phyloP scores from a whole-genome alignment of 2,329 filamentous ascomycete genomes.

The Trichoderma cornu-damae region DNA sequence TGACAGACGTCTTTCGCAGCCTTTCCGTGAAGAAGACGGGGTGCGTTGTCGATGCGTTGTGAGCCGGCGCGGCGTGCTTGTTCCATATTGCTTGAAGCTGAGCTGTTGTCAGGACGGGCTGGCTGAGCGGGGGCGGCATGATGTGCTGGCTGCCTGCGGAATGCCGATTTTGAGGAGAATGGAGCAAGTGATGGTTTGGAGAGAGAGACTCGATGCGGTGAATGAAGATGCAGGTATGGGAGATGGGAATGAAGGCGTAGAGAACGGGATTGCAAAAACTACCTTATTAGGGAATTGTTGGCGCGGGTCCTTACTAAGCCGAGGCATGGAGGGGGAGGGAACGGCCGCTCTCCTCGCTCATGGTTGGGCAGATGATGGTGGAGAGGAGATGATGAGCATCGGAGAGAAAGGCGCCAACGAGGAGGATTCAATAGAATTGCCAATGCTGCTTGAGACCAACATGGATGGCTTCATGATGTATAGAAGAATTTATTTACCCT shows the following conservation, averaged over 20 bases:
- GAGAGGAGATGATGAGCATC: neutral
- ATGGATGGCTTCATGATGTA: neutral
- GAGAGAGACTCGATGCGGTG: neutral
- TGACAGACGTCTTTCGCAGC: slow-evolving; percentile 51
- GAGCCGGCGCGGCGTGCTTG: slow-evolving; percentile 28
- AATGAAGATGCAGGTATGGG: neutral
- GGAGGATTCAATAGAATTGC: neutral
- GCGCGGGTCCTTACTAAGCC: slow-evolving; percentile 18
- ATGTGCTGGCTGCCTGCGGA: neutral
- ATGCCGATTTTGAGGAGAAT: too few species aligned
- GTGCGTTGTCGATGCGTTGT: slow-evolving; percentile 58
- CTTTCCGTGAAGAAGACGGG: slow-evolving; percentile 71
- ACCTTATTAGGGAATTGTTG: slow-evolving; percentile 11
- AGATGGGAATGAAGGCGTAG: neutral
- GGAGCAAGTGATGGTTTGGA: neutral
- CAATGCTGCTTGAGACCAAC: neutral
- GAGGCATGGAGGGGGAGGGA: slow-evolving; percentile 13
- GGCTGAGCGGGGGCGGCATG: neutral
- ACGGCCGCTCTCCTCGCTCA: neutral
- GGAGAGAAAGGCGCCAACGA: neutral
- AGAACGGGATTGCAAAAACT: neutral
- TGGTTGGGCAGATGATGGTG: neutral
- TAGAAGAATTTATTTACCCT: slow-evolving; percentile 2
- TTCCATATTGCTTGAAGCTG: slow-evolving; percentile 27
- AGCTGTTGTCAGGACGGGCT: slow-evolving; percentile 5